phyloP scores from a whole-genome alignment of 345 rosid genomes.

The Acer negundo region DNA sequence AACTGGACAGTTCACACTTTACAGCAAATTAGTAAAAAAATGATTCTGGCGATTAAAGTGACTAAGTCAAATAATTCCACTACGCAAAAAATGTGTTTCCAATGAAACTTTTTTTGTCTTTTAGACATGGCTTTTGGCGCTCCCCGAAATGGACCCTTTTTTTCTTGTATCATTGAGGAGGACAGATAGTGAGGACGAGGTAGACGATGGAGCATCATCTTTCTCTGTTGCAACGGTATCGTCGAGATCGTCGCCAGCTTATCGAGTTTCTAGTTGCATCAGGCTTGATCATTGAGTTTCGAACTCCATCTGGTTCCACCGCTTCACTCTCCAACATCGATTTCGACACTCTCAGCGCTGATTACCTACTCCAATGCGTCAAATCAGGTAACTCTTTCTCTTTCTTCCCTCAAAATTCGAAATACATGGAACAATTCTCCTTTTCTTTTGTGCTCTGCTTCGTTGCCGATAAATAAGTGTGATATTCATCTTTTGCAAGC shows the following conservation, averaged over 20 bases:
- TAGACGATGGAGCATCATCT: constrained; percentile 33
- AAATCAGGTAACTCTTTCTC: constrained; percentile 54
- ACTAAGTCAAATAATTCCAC: neutral
- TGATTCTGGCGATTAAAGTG: neutral
- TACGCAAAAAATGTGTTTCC: neutral
- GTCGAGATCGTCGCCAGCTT: constrained; percentile 90
- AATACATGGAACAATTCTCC: neutral
- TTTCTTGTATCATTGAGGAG: neutral
- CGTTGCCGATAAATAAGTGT: constrained; percentile 11
- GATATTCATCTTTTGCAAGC: neutral
- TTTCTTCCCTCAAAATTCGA: neutral
- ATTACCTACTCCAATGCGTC: constrained; percentile 63
- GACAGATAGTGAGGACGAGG: neutral
- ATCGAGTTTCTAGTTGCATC: constrained; percentile 70
- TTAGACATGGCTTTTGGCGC: constrained; percentile 31
- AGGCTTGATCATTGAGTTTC: constrained; percentile 58
- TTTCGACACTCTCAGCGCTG: constrained; percentile 75
- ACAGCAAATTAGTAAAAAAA: neutral
- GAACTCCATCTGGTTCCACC: constrained; percentile 48
- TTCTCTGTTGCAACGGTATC: constrained; percentile 60
- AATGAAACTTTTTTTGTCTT: constrained; percentile 3
- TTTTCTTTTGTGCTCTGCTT: constrained; percentile 7
- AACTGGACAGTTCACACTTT: too few relatives aligned
- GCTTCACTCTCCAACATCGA: constrained; percentile 51
- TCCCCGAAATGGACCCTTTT: constrained; percentile 13